Evolutionary conservation across 257 asterid genomes (phyloP).

Genomic region (Salvia hispanica): DNA sequence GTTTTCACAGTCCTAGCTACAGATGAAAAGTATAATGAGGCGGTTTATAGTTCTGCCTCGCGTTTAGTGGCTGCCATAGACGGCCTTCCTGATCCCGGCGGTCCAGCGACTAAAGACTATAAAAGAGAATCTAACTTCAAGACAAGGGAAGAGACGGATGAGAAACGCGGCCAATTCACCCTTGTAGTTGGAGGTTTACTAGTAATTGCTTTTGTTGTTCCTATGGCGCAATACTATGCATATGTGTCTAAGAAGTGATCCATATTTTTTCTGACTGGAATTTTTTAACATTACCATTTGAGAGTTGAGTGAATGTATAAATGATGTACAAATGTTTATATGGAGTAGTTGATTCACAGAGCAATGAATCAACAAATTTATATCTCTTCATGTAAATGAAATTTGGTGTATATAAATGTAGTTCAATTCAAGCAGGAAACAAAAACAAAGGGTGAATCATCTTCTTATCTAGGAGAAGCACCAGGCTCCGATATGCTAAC

Average conservation of each 20-base stretch:
- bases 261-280: conserved; percentile 22
- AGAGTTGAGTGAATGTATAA: conserved; percentile 54
- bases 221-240: conserved; percentile 98
- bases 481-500: conserved; percentile 42
- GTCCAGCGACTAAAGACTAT: conserved; percentile 69
- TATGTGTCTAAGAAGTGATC: conserved; percentile 82
- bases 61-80: conserved; percentile 89
- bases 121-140: conserved; percentile 96
- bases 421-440: not conserved
- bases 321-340: conserved; percentile 35
- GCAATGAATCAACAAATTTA: conserved; percentile 27
- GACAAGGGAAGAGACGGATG: conserved; percentile 88
- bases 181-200: conserved; percentile 97
- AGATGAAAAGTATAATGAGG: conserved; percentile 96
- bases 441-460: conserved; percentile 1
- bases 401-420: not conserved
- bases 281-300: not conserved
- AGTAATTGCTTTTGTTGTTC: conserved; percentile 98
- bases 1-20: conserved; percentile 73
- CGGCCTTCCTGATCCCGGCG: conserved; percentile 98
- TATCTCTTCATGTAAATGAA: conserved; percentile 7
- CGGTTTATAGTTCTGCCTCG: conserved; percentile 64
- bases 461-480: conserved; percentile 38
- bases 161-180: conserved; percentile 92
- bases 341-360: conserved; percentile 29